A percentile compares a stretch with the other conserved stretches of the same genome.
Evolutionary conservation across 2,329 filamentous ascomycete genomes (phyloP).

Genomic region (Pseudocercospora pini-densiflorae): DNA sequence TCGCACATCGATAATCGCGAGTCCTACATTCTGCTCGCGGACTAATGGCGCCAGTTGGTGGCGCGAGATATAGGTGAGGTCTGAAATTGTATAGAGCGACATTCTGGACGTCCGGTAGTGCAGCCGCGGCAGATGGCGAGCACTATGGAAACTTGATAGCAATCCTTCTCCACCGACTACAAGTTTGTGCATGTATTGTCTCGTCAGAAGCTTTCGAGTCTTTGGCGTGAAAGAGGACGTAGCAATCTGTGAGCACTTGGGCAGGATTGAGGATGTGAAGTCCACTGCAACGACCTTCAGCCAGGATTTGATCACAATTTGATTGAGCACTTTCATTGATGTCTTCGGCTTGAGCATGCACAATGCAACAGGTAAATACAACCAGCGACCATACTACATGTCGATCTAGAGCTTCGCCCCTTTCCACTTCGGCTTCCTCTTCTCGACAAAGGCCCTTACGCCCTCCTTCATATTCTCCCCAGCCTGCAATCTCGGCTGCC

Average conservation of each 20-base stretch:
- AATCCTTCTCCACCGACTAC: background rate
- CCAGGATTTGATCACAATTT: background rate
- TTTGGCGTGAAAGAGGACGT: background rate
- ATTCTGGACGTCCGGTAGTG: background rate
- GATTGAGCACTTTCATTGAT: background rate
- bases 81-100: slow-evolving; percentile 59
- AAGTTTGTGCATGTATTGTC: background rate
- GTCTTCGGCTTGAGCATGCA: background rate
- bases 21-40: slow-evolving; percentile 37
- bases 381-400: background rate
- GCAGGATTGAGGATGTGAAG: background rate
- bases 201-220: background rate
- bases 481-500: slow-evolving; percentile 63
- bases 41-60: slow-evolving; percentile 70
- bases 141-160: background rate
- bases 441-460: slow-evolving; percentile 76
- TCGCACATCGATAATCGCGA: slow-evolving; percentile 86
- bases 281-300: background rate
- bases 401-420: slow-evolving; percentile 22
- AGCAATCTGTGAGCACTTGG: background rate
- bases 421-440: slow-evolving; percentile 34
- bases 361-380: background rate
- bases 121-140: background rate
- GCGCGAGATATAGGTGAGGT: slow-evolving; percentile 69
- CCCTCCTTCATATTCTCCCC: slow-evolving; percentile 78